A percentile compares a stretch with the other conserved stretches of the same genome.
phyloP scores from a whole-genome alignment of 352 stramenopile species.

The Ophiocytium majus region DNA sequence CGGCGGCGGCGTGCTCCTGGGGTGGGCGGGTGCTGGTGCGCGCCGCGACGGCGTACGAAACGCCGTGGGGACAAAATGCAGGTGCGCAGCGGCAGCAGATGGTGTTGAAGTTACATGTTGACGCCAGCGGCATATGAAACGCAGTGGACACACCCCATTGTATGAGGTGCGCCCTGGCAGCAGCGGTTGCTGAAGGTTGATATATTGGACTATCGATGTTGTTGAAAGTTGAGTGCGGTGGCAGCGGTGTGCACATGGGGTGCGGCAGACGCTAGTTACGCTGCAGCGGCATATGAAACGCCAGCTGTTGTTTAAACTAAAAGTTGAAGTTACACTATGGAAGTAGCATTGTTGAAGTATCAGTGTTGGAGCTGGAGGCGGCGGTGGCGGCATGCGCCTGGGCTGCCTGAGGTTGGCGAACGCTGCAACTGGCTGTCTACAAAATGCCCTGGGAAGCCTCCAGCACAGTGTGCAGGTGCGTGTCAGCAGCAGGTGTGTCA shows the following conservation, averaged over 20 bases:
- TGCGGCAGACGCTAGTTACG: conserved; percentile 40
- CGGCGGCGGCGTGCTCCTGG: conserved; percentile 70
- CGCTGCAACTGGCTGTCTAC: conserved; percentile 60
- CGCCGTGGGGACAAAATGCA: conserved; percentile 88
- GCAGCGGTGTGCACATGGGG: conserved; percentile 71
- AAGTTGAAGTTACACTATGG: no score
- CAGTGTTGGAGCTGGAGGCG: no score
- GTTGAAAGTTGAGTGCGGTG: no score
- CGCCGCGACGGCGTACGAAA: conserved; percentile 59
- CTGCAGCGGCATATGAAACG: conserved; percentile 58
- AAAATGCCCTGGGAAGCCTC: conserved; percentile 79
- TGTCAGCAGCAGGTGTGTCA: not conserved
- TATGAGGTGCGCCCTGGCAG: no score
- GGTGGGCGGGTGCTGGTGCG: conserved; percentile 53
- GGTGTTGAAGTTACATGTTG: not conserved
- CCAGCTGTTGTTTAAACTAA: no score
- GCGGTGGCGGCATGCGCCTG: conserved; percentile 71
- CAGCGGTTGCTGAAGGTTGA: no score
- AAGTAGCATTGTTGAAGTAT: no score
- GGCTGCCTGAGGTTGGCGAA: conserved; percentile 44
- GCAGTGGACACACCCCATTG: no score
- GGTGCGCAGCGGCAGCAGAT: not conserved
- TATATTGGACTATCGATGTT: no score
- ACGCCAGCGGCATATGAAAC: no score
- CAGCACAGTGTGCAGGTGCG: conserved; percentile 81